phyloP scores from a whole-genome alignment of 345 rosid genomes.

The Eucalyptus pumila region DNA sequence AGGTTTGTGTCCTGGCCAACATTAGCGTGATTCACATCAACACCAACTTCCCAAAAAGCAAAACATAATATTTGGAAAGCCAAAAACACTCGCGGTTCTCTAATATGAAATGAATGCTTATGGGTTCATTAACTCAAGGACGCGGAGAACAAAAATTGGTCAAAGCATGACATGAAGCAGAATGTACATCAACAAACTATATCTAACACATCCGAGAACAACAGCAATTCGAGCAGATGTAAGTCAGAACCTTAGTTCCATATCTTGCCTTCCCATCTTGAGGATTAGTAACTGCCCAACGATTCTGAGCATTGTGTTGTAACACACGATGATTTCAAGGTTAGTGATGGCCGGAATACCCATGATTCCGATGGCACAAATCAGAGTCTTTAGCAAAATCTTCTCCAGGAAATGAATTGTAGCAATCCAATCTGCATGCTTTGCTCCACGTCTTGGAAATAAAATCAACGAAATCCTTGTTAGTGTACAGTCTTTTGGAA shows the following conservation, averaged over 20 bases:
- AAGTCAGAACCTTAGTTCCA: background rate
- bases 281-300: accelerated
- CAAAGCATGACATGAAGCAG: accelerated
- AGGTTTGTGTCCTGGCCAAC: background rate
- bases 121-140: background rate
- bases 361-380: background rate
- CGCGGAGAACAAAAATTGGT: accelerated
- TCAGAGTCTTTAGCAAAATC: background rate
- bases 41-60: background rate
- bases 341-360: background rate
- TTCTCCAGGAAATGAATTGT: background rate
- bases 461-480: background rate
- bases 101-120: background rate
- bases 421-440: background rate
- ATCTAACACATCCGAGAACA: background rate
- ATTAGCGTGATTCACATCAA: background rate
- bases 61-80: background rate
- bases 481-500: background rate
- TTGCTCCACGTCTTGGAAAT: background rate
- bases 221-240: accelerated
- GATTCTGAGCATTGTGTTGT: background rate
- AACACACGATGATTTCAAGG: background rate
- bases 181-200: background rate
- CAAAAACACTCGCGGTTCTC: accelerated
- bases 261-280: background rate